Base-by-base conservation (phyloP, 2,329 filamentous ascomycete genomes). In the Calonectria fujianensis region DNA sequence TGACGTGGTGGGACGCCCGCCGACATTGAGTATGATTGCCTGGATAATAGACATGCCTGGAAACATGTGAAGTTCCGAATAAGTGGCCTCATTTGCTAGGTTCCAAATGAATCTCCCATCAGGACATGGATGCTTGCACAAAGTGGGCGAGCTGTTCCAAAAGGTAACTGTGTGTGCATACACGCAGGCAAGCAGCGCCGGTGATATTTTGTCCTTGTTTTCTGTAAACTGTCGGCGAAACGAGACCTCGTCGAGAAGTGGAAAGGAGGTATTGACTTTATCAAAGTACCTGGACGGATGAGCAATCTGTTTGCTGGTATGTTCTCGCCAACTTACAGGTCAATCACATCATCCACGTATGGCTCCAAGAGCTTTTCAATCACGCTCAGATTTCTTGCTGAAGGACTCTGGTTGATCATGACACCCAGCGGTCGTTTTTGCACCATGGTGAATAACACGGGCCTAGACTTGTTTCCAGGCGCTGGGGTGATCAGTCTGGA, bases 31-130 rank as follows among this genome's bases (percentile, higher is more conserved):
- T 11, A 93, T 82, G 4, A 90, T 88, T 2, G 91, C 89, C 29
- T 89, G 87, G 29, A 93, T 87, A 0, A 90, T 91, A 1, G 91
- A 90, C 54, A 93, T 84, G 1, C 91, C 90, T 0, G 91, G 91
- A 0, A 89, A 89, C 1, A 90, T 86, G 65, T 91, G 88, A 8
- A 92, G 88, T 72, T 93, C 91, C 0, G 89, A 90, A 76, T 92
- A 91, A 4, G 92, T 85, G 1, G 91, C 90, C 67, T 90, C 90
- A 20, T 89, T 90, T 7, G 91, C 91, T 71, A 92, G 86, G 73
- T 93, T 93, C 87, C 92, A 92, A 13, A 91, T 88, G 80, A 91
- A 93, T 57, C 90, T 88, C 45, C 87, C 86, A 79, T 93, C 91
- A 0, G 91, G 91, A 61, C 88, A 86, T 5, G 88, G 86, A 72